Evolutionary conservation across 768 basidiomycete species (phyloP).

Genomic region (Tulasnella sp.): DNA sequence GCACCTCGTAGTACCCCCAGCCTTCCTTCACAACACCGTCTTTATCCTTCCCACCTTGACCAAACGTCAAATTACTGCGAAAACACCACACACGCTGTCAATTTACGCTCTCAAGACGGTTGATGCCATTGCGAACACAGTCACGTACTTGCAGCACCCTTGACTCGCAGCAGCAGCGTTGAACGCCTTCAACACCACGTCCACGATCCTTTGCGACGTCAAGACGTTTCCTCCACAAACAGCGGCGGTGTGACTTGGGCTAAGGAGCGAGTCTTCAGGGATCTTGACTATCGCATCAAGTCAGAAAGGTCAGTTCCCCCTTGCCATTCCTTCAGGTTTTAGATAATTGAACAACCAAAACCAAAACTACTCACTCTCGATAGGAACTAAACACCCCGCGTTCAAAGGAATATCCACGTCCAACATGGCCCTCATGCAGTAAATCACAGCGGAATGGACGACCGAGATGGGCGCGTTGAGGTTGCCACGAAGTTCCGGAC

Average conservation of each 20-base stretch:
- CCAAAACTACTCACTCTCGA: slow-evolving; percentile 48
- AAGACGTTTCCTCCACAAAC: slow-evolving; percentile 91
- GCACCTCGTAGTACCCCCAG: slow-evolving; percentile 85
- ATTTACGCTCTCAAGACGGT: neutral
- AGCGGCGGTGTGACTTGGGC: slow-evolving; percentile 78
- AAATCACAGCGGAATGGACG: slow-evolving; percentile 80
- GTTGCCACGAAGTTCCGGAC: slow-evolving; percentile 51
- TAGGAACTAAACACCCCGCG: slow-evolving; percentile 84
- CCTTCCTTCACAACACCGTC: slow-evolving; percentile 67
- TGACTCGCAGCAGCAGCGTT: slow-evolving; percentile 87
- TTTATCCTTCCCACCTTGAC: slow-evolving; percentile 76
- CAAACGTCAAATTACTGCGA: slow-evolving; percentile 77
- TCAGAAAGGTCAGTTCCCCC: neutral
- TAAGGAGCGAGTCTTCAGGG: slow-evolving; percentile 67
- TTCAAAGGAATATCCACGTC: slow-evolving; percentile 84
- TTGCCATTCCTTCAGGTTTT: too few relatives aligned
- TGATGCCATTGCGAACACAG: neutral
- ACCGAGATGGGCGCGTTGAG: slow-evolving; percentile 81
- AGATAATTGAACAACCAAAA: too few relatives aligned
- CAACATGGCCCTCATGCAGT: slow-evolving; percentile 82
- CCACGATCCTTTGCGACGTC: slow-evolving; percentile 88
- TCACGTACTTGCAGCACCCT: slow-evolving; percentile 78
- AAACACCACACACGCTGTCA: neutral
- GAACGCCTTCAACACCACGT: slow-evolving; percentile 89
- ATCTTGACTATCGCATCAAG: slow-evolving; percentile 50